These are phyloP conservation scores for Castanea sativa DNA, from an alignment of 306 rosid genomes.

Conservation along the genomic window DNA sequence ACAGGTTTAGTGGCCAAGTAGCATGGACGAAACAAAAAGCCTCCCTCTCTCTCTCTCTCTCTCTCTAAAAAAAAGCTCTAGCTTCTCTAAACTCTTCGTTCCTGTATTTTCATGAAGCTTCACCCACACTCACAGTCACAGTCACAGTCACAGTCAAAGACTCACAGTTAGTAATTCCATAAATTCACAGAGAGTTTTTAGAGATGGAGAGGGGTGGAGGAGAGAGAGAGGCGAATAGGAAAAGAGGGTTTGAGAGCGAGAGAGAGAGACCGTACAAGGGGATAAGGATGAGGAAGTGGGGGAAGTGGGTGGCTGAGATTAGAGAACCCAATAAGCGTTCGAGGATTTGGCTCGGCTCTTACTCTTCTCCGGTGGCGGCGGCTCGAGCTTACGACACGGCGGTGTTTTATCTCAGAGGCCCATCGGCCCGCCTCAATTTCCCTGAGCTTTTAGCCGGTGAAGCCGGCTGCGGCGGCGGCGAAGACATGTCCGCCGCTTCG, in stretches of 20 bases:
- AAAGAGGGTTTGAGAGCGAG: conserved; percentile 22
- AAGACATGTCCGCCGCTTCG: conserved; percentile 80
- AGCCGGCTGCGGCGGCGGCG: conserved; percentile 15
- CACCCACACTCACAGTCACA: conserved; percentile 24
- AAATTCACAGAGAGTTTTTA: neutral
- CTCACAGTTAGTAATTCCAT: too few relatives aligned
- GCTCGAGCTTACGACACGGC: conserved; percentile 98
- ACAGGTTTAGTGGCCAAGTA: conserved; percentile 56
- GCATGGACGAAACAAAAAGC: conserved; percentile 16
- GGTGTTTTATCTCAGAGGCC: conserved; percentile 81
- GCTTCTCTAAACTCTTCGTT: conserved; percentile 17
- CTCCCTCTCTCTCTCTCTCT: neutral
- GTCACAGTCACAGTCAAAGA: neutral
- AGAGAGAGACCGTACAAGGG: conserved; percentile 88
- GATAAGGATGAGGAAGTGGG: conserved; percentile 99
- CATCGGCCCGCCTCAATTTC: conserved; percentile 86
- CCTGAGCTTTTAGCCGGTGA: conserved; percentile 60
- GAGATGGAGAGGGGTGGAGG: conserved; percentile 17
- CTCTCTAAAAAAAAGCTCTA: conserved; percentile 17
- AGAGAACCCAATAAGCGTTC: conserved; percentile 97
- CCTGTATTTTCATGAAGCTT: conserved; percentile 28
- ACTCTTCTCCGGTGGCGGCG: conserved; percentile 91
- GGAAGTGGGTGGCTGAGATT: conserved; percentile 99
- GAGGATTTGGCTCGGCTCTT: conserved; percentile 95
- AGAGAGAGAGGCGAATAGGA: conserved; percentile 13